Base-by-base conservation (phyloP, 2,329 filamentous ascomycete genomes). In the Ophiosphaerella narmari region DNA sequence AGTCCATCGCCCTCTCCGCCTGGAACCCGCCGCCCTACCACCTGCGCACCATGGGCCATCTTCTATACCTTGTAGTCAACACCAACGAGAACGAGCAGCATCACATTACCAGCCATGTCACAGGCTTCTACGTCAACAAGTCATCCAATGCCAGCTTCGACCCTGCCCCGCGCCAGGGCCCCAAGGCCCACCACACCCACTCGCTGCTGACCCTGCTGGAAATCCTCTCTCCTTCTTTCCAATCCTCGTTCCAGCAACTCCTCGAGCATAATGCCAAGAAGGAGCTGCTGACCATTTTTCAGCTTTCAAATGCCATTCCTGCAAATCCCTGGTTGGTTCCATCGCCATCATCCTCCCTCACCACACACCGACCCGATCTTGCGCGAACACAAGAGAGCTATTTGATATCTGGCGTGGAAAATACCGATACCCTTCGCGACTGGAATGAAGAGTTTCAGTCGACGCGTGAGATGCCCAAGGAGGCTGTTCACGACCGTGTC, bases 371-470 rank as follows among this genome's bases (percentile, higher is more conserved):
- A 65, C 74, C 92, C 21, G 94, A 99, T 71, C 83, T 91, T 55
- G 90, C 92, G 18, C 86, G 95, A 47, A 90, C 92, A 18, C 94
- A 99, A 75, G 94, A 99, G 78, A 90, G 89, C 41, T 97, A 90
- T 70, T 79, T 99, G 52, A 86, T 97, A 52, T 85, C 90, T 16
- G 95, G 95, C 26, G 87, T 92, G 23, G 94, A 99, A 67, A 96
- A 93, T 71, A 90, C 91, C 0, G 94, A 99, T 69, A 96, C 91
- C 4, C 80, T 99, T 56, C 86, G 94, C 50, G 94, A 99, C 74
- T 99, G 95, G 93, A 99, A 99, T 65, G 94, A 99, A 74, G 94
- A 99, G 71, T 96, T 99, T 70, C 94, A 99, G 74, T 96, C 93
- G 2, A 96, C 94, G 9, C 87, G 91, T 65, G 94, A 99, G 74